These are phyloP conservation scores for Suhomyces kunorum DNA, from an alignment of 1,139 yeast genomes.

Conservation along the genomic window DNA sequence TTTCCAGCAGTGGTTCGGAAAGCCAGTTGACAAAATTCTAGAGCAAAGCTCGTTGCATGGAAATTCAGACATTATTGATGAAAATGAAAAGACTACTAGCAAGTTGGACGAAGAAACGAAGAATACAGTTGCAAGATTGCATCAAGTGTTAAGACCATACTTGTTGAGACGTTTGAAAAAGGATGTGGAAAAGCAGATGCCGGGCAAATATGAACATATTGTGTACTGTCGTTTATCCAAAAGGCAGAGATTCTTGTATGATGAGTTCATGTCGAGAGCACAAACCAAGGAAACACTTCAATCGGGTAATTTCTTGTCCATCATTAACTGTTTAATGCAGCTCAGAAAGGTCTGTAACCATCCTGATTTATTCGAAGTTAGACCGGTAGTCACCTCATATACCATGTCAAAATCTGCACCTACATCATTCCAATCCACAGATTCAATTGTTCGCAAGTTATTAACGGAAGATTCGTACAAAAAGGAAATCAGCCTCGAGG, in stretches of 20 bases:
- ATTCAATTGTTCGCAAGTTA: constrained; percentile 45
- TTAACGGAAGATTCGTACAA: constrained; percentile 28
- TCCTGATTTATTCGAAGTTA: constrained; percentile 93
- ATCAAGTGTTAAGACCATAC: constrained; percentile 92
- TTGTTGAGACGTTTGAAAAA: constrained; percentile 86
- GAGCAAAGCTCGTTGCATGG: constrained; percentile 56
- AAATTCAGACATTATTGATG: constrained; percentile 48
- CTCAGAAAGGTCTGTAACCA: constrained; percentile 96
- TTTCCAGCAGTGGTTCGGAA: constrained; percentile 97
- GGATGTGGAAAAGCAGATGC: constrained; percentile 99
- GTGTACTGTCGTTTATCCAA: constrained; percentile 90
- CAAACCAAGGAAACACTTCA: constrained; percentile 92
- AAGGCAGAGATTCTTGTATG: constrained; percentile 88
- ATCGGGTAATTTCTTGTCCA: constrained; percentile 91
- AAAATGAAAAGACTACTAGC: constrained; percentile 39
- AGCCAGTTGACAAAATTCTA: constrained; percentile 89
- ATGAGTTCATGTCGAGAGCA: constrained; percentile 96
- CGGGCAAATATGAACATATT: constrained; percentile 94
- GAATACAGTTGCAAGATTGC: constrained; percentile 83
- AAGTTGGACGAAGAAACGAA: constrained; percentile 67
- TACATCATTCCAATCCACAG: constrained; percentile 47
- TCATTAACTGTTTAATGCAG: constrained; percentile 97
- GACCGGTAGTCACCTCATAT: constrained; percentile 91
- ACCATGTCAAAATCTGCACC: constrained; percentile 69
- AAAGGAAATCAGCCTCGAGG: constrained; percentile 48